Base-by-base conservation (phyloP, 352 stramenopile genomes). In the Aphanomyces invadans region DNA sequence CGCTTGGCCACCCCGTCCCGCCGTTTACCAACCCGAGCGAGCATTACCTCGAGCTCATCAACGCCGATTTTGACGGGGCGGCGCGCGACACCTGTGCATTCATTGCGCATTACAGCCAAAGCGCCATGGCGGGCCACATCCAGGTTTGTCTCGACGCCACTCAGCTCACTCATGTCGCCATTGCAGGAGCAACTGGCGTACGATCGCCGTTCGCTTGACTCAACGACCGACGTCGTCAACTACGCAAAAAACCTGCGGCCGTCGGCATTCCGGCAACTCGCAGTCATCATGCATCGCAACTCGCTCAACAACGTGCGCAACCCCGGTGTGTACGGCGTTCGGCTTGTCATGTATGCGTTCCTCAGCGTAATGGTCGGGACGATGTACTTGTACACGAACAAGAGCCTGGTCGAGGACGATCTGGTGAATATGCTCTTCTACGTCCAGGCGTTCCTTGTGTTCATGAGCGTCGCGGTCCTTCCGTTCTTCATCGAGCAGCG, bases 401-500 rank as follows among this genome's bases (percentile, higher is more conserved):
- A 75, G 7, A 62, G 77, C 15, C 17, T 84, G 55, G 71, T 62
- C 2, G 69, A 81, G 9, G 65, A 78, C 4, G 77, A 84, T 33
- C 52, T 78, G 26, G 67, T 83, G 10, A 70, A 73, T 25, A 42
- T 95, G 51, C 65, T 95, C 9, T 97, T 94, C 68, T 95, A 88
- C 76, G 77, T 90, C 29, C 79, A 88, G 26, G 83, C 86, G 10
- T 95, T 95, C 68, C 76, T 95, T 39, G 80, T 92, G 38, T 95
- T 92, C 70, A 95, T 96, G 87, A 88, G 76, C 51, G 79, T 95
- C 33, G 85, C 87, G 2, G 82, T 88, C 1, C 69, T 97, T 19
- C 87, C 89, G 2, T 93, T 93, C 71, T 87, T 92, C 46, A 87
- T 96, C 39, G 77, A 94, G 38, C 80, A 90, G 64, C 72, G 81